These are phyloP conservation scores for Ambrosia hybrid DNA, from an alignment of 140 eudicot genomes.

Conservation along the genomic window DNA sequence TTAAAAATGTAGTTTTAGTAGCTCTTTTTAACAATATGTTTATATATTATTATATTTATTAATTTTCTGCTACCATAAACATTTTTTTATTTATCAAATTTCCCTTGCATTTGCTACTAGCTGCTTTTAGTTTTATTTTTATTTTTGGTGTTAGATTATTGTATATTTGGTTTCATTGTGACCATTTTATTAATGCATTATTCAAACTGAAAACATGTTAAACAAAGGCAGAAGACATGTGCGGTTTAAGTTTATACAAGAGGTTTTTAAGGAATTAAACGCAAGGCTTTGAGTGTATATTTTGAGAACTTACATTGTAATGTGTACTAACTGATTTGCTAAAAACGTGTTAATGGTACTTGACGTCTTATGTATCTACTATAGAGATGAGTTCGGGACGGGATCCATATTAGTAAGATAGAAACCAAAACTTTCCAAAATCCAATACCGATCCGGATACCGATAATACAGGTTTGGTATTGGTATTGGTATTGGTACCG, in stretches of 20 bases:
- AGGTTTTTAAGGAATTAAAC: neutral
- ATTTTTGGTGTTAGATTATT: neutral
- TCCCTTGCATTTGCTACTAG: neutral
- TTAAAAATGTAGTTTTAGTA: slow-evolving; percentile 38
- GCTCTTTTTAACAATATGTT: slow-evolving; percentile 32
- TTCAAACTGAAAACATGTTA: neutral
- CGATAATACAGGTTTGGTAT: no score
- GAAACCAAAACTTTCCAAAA: no score
- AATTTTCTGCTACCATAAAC: slow-evolving; percentile 18
- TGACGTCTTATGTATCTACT: no score
- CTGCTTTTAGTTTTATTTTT: neutral
- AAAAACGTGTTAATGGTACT: no score
- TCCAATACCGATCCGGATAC: no score
- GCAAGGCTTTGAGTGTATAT: no score
- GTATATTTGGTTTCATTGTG: neutral
- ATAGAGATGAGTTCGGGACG: no score
- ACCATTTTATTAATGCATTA: neutral
- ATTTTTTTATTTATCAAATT: slow-evolving; percentile 6
- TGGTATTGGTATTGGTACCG: no score
- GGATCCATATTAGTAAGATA: no score
- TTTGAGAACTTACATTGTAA: no score
- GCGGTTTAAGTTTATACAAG: no score
- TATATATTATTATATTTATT: slow-evolving; percentile 31
- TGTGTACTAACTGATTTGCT: no score
- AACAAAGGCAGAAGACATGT: neutral